Base-by-base conservation (phyloP, 306 rosid species). In the Fragaria vesca region DNA sequence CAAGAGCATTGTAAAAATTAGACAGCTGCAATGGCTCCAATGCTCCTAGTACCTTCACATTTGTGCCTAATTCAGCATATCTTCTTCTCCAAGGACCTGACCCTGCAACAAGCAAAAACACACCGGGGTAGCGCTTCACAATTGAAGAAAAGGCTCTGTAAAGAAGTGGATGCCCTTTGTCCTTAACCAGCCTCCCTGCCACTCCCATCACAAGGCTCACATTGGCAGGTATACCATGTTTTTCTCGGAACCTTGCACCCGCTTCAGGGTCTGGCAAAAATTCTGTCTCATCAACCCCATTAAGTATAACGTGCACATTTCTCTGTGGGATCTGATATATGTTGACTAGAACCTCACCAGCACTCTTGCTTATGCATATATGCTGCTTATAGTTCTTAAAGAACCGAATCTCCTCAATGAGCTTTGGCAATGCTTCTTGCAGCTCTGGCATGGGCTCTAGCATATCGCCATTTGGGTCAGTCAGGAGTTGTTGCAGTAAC, bases 121-220 rank as follows among this genome's bases (percentile, higher is more conserved):
- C 73, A 2, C 62, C 20, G 0, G 76, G 81, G 30, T 71, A 2
- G 57, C 46, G 36, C 38, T 77, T 71, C 20, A 66, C 58, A 55
- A 83, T 80, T n/a, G 71, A 76, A 32, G 83, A 61, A 81, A 76
- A 77, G 0, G 81, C 81, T 16, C 72, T 82, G 13, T 17, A 83
- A 51, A 78, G 78, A 71, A 81, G 80, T 1, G 77, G 77, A 32
- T 83, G 74, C 42, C 86, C 77, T 78, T 73, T 78, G 82, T 78
- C 80, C 73, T 79, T 78, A 20, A 73, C 79, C 80, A 69, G 28
- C 63, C 80, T 72, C 71, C 85, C 82, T 34, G 78, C 81, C 26
- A 81, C 85, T 72, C 85, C 82, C 54, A 82, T 78, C 54, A 78
- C 86, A 57, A 82, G 6, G 46, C 82, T 81, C 9, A 12, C 81